phyloP scores from a whole-genome alignment of 2,329 filamentous ascomycete genomes.

The Exophiala sideris region DNA sequence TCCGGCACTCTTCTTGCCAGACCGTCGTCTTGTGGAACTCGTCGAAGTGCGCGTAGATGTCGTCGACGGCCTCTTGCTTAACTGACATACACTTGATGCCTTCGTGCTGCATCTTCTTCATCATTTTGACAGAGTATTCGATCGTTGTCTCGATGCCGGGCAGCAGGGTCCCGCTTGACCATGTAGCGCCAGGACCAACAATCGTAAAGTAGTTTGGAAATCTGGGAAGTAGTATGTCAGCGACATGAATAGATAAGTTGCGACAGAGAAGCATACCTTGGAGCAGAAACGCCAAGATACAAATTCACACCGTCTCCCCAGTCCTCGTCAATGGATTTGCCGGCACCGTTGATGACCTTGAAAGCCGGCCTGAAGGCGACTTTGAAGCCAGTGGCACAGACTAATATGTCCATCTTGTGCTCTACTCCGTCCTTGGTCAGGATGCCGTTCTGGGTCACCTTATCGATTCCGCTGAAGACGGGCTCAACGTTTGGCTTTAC shows the following conservation, averaged over 20 bases:
- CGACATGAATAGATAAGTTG: too few relatives aligned
- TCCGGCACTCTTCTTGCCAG: constrained; percentile 36
- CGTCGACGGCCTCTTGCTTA: constrained; percentile 18
- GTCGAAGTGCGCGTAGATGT: constrained; percentile 32
- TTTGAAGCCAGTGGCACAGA: constrained; percentile 39
- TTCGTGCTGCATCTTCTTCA: constrained; percentile 38
- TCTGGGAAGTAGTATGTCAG: too few relatives aligned
- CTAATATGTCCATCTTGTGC: constrained; percentile 32
- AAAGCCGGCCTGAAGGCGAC: constrained; percentile 35
- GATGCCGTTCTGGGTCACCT: constrained; percentile 33
- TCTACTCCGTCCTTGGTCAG: constrained; percentile 31
- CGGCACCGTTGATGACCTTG: constrained; percentile 29
- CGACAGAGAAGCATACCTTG: background rate
- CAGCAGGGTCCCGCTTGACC: constrained; percentile 45
- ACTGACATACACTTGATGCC: constrained; percentile 34
- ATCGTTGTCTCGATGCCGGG: constrained; percentile 34
- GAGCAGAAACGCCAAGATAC: constrained; percentile 28
- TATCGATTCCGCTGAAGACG: background rate
- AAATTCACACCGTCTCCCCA: constrained; percentile 29
- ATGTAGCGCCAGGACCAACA: constrained; percentile 33
- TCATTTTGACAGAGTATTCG: constrained; percentile 35
- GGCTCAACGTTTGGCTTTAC: constrained; percentile 25
- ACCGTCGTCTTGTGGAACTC: constrained; percentile 37
- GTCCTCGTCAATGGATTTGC: constrained; percentile 26
- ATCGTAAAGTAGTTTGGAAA: constrained; percentile 34